phyloP scores from a whole-genome alignment of 2,329 filamentous ascomycete species.

The Cucurbitaria berberidis region DNA sequence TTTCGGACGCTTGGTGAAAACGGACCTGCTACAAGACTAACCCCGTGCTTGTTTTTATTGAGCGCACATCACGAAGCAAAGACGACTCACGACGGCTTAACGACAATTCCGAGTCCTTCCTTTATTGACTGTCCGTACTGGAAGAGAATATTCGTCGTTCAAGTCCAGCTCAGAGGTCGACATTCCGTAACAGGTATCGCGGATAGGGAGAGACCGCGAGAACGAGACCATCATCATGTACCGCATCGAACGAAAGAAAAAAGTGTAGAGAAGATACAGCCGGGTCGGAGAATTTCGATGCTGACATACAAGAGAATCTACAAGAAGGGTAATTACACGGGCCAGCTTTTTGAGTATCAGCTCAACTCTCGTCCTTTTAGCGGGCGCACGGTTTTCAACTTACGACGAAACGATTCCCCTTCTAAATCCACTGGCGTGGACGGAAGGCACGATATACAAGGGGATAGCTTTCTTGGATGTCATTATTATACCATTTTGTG shows the following conservation, averaged over 20 bases:
- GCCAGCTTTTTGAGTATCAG: not conserved
- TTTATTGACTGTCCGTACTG: not conserved
- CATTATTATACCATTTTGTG: slow-evolving; percentile 23
- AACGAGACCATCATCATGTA: not conserved
- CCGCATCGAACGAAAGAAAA: not conserved
- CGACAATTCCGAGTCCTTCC: not conserved
- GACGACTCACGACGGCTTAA: not conserved
- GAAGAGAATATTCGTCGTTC: not conserved
- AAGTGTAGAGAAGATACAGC: not conserved
- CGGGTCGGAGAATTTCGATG: not conserved
- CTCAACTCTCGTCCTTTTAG: not conserved
- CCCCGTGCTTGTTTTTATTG: slow-evolving; percentile 6
- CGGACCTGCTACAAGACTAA: slow-evolving; percentile 3
- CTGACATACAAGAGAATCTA: not conserved
- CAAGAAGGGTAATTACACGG: not conserved
- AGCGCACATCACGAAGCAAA: not conserved
- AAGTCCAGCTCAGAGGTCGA: not conserved
- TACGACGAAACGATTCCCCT: slow-evolving; percentile 21
- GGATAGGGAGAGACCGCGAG: not conserved
- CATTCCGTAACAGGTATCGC: not conserved
- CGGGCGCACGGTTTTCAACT: slow-evolving; percentile 8
- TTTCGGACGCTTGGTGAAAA: slow-evolving; percentile 48
- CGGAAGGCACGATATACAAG: slow-evolving; percentile 6
- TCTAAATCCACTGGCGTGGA: not conserved
- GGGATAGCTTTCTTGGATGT: slow-evolving; percentile 9